Evolutionary conservation across 345 rosid species (phyloP).

Genomic region (Aquilaria malaccensis): DNA sequence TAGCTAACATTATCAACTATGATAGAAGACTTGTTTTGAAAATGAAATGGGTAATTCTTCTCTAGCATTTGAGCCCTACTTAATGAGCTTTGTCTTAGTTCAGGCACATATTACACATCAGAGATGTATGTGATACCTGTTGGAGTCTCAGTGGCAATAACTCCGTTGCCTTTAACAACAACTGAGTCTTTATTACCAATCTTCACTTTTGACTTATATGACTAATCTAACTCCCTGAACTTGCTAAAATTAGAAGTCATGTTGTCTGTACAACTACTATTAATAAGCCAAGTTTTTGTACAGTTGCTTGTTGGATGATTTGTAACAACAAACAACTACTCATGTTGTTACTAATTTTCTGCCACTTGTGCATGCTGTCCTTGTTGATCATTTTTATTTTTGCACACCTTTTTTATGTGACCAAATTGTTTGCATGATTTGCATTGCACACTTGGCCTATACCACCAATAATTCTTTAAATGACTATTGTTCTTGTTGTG

Average conservation of each 20-base stretch:
- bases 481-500: background rate
- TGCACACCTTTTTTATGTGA: background rate
- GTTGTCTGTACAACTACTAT: too few species aligned
- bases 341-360: background rate
- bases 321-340: background rate
- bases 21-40: background rate
- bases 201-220: too few species aligned
- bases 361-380: background rate
- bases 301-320: too few species aligned
- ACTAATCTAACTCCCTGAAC: too few species aligned
- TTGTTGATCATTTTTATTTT: background rate
- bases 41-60: background rate
- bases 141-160: too few species aligned
- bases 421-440: background rate
- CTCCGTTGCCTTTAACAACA: too few species aligned
- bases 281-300: too few species aligned
- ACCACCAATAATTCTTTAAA: background rate
- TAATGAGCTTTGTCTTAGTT: background rate
- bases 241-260: too few species aligned
- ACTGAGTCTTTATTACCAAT: too few species aligned
- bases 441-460: background rate
- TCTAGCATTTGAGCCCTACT: background rate
- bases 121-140: too few species aligned
- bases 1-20: background rate
- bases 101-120: too few species aligned